phyloP scores from a whole-genome alignment of 805 yeast genomes.

The Suhomyces sp. region DNA sequence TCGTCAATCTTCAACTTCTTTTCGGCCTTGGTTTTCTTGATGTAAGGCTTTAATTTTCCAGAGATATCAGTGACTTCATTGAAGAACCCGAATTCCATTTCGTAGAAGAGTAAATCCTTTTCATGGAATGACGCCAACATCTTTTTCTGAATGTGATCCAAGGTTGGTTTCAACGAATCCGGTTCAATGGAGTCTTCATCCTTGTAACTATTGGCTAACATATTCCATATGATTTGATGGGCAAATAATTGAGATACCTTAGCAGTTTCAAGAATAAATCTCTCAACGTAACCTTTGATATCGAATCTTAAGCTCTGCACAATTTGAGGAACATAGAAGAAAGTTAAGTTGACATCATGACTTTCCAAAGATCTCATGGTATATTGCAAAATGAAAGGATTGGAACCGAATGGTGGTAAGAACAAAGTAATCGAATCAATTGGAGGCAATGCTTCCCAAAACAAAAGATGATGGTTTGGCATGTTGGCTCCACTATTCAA shows the following conservation, averaged over 20 bases:
- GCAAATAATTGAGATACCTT: constrained; percentile 88
- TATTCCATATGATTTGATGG: constrained; percentile 98
- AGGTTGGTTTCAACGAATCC: constrained; percentile 76
- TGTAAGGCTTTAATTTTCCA: constrained; percentile 91
- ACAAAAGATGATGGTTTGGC: constrained; percentile 47
- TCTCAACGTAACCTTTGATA: constrained; percentile 76
- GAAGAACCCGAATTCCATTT: constrained; percentile 85
- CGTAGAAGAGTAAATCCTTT: constrained; percentile 65
- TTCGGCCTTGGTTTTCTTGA: constrained; percentile 92
- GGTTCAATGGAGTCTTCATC: constrained; percentile 85
- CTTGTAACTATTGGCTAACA: constrained; percentile 87
- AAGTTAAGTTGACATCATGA: constrained; percentile 83
- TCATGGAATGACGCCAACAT: constrained; percentile 63
- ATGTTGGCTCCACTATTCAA: constrained; percentile 35
- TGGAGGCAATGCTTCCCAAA: constrained; percentile 79
- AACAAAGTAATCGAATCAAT: constrained; percentile 82
- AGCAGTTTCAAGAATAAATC: constrained; percentile 89
- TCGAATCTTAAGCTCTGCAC: constrained; percentile 91
- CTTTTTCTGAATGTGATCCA: constrained; percentile 67
- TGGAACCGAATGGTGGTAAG: constrained; percentile 65
- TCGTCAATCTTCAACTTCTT: constrained; percentile 95
- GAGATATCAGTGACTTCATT: constrained; percentile 90
- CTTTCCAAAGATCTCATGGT: constrained; percentile 86
- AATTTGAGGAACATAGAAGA: constrained; percentile 97
- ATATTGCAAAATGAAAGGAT: constrained; percentile 75